phyloP scores from a whole-genome alignment of 768 basidiomycete species.

The Royoungia palumana region DNA sequence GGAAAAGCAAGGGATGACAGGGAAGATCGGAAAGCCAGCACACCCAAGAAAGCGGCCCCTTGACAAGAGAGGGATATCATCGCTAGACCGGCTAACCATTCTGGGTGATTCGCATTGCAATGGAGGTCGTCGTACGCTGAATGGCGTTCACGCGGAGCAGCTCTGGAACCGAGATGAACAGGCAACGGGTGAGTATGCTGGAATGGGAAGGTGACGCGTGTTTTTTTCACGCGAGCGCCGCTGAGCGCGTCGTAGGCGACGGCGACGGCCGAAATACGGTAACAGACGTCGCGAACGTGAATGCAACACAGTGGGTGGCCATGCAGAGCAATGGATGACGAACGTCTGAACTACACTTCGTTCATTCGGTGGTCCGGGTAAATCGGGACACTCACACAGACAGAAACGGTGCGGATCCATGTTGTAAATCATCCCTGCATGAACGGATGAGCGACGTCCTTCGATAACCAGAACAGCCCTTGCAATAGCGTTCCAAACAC shows the following conservation, averaged over 20 bases:
- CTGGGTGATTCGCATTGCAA: constrained; percentile 57
- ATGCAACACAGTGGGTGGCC: constrained; percentile 42
- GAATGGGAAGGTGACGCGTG: constrained; percentile 41
- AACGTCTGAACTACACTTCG: constrained; percentile 19
- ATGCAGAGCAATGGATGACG: constrained; percentile 41
- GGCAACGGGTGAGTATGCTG: constrained; percentile 48
- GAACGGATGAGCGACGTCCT: background rate
- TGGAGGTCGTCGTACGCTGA: constrained; percentile 49
- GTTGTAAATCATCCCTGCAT: constrained; percentile 55
- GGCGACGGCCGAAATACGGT: constrained; percentile 40
- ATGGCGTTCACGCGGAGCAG: constrained; percentile 44
- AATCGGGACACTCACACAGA: constrained; percentile 36
- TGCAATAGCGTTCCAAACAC: constrained; percentile 51
- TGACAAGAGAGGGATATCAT: background rate
- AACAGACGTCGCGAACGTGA: constrained; percentile 48
- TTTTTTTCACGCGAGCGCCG: constrained; percentile 47
- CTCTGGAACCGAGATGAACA: constrained; percentile 41
- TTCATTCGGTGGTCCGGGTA: constrained; percentile 6
- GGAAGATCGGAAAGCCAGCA: constrained; percentile 51
- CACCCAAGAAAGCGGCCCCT: constrained; percentile 68
- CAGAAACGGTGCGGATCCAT: constrained; percentile 64
- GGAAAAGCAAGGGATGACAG: constrained; percentile 50
- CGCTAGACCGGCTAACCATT: constrained; percentile 44
- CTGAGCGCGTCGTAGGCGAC: constrained; percentile 26
- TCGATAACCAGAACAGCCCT: constrained; percentile 42